Evolutionary conservation across 345 rosid species (phyloP).

Genomic region (Populus euphratica): DNA sequence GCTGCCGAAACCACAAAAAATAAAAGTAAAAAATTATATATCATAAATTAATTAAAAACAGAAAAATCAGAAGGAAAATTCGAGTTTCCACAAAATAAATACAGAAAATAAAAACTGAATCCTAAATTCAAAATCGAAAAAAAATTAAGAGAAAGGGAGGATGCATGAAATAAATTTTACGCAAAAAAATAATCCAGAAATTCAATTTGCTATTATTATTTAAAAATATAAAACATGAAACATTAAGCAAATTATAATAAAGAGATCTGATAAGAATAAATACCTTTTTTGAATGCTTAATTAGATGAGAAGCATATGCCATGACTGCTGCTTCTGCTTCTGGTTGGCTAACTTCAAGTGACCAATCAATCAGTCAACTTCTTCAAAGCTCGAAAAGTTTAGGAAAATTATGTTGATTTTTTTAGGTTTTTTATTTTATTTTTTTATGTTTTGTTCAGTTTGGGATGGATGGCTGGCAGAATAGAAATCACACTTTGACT

Average conservation of each 20-base stretch:
- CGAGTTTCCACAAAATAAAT: neutral
- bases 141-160: neutral
- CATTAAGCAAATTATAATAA: neutral
- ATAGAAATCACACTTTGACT: too few species aligned
- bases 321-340: conserved; percentile 4
- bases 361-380: too few species aligned
- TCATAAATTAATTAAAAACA: neutral
- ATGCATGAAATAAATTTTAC: neutral
- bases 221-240: neutral
- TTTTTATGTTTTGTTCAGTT: too few species aligned
- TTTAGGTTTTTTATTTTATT: too few species aligned
- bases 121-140: neutral
- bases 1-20: conserved; percentile 35
- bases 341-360: neutral
- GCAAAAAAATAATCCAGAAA: neutral
- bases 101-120: neutral
- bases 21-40: neutral
- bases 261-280: neutral
- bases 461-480: too few species aligned
- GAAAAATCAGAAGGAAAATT: neutral
- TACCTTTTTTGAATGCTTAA: conserved; percentile 63
- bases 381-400: too few species aligned
- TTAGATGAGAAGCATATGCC: conserved; percentile 55
- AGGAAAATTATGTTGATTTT: too few species aligned
- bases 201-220: neutral